phyloP scores from a whole-genome alignment of 345 rosid species.

The Eucalyptus globulus region DNA sequence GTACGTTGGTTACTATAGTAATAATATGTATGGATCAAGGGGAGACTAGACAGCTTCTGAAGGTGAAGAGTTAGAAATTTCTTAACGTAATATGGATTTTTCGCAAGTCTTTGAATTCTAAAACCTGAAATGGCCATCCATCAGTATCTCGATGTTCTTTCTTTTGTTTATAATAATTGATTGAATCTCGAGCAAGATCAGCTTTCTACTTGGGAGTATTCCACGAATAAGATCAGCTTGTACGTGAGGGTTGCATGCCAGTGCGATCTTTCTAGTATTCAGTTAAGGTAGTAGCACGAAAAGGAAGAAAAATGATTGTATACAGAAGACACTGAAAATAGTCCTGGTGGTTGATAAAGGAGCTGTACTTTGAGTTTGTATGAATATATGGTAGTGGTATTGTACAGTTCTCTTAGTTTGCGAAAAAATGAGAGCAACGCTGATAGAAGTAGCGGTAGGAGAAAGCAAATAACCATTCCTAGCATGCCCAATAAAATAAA shows the following conservation, averaged over 20 bases:
- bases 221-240: not conserved
- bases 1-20: not conserved
- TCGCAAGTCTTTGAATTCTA: not conserved
- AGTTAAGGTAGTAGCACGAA: not conserved
- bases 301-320: not conserved
- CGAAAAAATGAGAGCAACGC: not conserved
- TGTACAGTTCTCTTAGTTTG: too few species aligned
- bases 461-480: too few species aligned
- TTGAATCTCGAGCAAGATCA: not conserved
- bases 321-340: not conserved
- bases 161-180: not conserved
- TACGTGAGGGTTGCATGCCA: not conserved
- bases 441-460: not conserved
- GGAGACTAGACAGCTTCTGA: not conserved
- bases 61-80: not conserved
- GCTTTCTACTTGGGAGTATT: not conserved
- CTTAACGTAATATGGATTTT: not conserved
- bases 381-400: not conserved
- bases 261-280: not conserved
- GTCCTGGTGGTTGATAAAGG: not conserved
- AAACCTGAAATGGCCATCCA: not conserved
- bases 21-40: not conserved
- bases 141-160: not conserved
- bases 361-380: not conserved
- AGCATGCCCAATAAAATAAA: too few species aligned